Conservation (phyloP, 805 yeast species). For the Candida coleopterorum region DNA sequence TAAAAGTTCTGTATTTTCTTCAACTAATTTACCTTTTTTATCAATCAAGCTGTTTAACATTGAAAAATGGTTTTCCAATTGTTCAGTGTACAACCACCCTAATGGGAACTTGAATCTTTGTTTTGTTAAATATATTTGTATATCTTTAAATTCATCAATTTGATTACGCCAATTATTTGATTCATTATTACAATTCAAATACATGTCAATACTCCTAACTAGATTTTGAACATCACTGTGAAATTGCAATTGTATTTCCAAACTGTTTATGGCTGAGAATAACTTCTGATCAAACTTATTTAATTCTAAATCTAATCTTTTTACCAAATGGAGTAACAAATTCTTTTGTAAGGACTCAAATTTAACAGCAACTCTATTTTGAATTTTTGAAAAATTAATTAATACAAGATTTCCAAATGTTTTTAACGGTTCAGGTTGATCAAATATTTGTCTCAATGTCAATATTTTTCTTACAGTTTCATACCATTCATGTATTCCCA, state of each 20-base stretch:
- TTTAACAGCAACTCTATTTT: conserved; percentile 45
- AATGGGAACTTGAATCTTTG: conserved; percentile 45
- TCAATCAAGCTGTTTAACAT: conserved; percentile 37
- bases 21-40: conserved; percentile 32
- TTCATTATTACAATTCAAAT: conserved; percentile 9
- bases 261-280: conserved; percentile 9
- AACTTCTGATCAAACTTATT: conserved; percentile 19
- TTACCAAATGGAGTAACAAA: conserved; percentile 38
- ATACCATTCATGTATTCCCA: conserved; percentile 39
- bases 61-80: conserved; percentile 46
- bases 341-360: conserved; percentile 58
- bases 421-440: conserved; percentile 38
- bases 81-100: conserved; percentile 61
- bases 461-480: conserved; percentile 40
- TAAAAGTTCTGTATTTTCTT: conserved; percentile 39
- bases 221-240: conserved; percentile 31
- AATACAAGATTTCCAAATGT: conserved; percentile 34
- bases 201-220: conserved; percentile 33
- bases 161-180: conserved; percentile 14
- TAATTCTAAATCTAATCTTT: conserved; percentile 27
- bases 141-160: conserved; percentile 12
- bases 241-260: conserved; percentile 31
- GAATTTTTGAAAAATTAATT: conserved; percentile 51
- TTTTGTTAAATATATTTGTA: conserved; percentile 37
- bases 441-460: conserved; percentile 43